Conservation (phyloP, 2,329 filamentous ascomycete species). For the Colletotrichum lini region DNA sequence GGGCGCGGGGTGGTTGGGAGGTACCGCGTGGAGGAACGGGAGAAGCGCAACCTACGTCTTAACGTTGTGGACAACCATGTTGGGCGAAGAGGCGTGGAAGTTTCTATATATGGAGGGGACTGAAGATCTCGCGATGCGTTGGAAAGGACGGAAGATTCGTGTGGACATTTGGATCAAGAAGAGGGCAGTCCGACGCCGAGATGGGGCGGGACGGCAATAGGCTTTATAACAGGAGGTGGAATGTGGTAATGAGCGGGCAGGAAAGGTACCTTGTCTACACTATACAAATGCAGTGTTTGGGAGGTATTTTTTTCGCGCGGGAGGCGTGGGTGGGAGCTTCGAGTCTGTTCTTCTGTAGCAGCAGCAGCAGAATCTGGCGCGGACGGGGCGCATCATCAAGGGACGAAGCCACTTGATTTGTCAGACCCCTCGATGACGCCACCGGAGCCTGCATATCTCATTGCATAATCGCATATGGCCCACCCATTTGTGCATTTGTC, state of each 20-base stretch:
- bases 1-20: not conserved
- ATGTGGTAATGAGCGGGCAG: slow-evolving; percentile 10
- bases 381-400: slow-evolving; percentile 3
- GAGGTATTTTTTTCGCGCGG: slow-evolving; percentile 3
- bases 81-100: slow-evolving; percentile 57
- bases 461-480: slow-evolving; percentile 6
- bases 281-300: slow-evolving; percentile 2
- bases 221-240: slow-evolving; percentile 29
- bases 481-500: slow-evolving; percentile 4
- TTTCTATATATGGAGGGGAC: slow-evolving; percentile 31
- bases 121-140: slow-evolving; percentile 39
- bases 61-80: slow-evolving; percentile 62
- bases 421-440: slow-evolving; percentile 17
- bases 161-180: slow-evolving; percentile 31
- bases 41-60: slow-evolving; percentile 49
- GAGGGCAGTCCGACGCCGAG: not conserved
- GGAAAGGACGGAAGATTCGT: slow-evolving; percentile 34
- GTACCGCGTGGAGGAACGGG: not conserved
- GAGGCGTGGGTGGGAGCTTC: not conserved
- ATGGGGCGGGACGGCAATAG: slow-evolving; percentile 10
- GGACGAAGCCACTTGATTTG: slow-evolving; percentile 11
- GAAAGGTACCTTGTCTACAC: not conserved
- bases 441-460: slow-evolving; percentile 1
- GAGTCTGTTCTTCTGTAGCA: not conserved
- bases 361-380: slow-evolving; percentile 2